Evolutionary conservation across 768 basidiomycete genomes (phyloP).

Genomic region (Termitomyces eurrhizus): DNA sequence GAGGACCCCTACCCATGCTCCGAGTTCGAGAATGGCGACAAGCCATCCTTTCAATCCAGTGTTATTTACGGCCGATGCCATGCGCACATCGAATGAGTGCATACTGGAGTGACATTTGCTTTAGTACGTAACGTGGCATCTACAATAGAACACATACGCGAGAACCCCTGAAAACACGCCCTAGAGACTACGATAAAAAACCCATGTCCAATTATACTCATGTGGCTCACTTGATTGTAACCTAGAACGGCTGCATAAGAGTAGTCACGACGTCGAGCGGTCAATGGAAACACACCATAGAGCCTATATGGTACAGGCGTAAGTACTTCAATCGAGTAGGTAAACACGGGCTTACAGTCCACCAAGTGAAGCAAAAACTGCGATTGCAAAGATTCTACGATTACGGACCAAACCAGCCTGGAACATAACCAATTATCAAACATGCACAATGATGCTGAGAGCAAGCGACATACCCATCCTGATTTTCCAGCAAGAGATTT

Average conservation of each 20-base stretch:
- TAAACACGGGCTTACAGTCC: constrained; percentile 49
- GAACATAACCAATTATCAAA: not conserved
- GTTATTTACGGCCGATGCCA: constrained; percentile 52
- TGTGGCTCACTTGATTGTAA: constrained; percentile 53
- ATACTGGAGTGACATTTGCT: constrained; percentile 29
- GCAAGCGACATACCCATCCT: constrained; percentile 51
- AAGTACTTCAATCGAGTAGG: not conserved
- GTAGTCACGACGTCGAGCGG: constrained; percentile 2
- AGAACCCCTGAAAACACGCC: constrained; percentile 79
- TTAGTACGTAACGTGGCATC: not conserved
- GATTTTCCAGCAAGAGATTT: constrained; percentile 57
- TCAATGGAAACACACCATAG: constrained; percentile 43
- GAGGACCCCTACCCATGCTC: constrained; percentile 75
- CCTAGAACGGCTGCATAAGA: constrained; percentile 30
- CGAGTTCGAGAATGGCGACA: constrained; percentile 69
- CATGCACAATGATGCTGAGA: not conserved
- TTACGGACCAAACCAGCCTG: constrained; percentile 68
- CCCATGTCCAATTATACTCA: not conserved
- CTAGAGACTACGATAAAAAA: constrained; percentile 23
- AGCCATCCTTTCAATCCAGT: constrained; percentile 64
- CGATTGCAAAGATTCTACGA: constrained; percentile 57
- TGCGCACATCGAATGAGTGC: constrained; percentile 47
- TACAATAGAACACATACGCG: constrained; percentile 28
- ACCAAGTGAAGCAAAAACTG: constrained; percentile 77
- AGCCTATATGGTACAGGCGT: constrained; percentile 35